Conservation (phyloP, 2,329 filamentous ascomycete genomes). For the Ophiostoma tasmaniense region DNA sequence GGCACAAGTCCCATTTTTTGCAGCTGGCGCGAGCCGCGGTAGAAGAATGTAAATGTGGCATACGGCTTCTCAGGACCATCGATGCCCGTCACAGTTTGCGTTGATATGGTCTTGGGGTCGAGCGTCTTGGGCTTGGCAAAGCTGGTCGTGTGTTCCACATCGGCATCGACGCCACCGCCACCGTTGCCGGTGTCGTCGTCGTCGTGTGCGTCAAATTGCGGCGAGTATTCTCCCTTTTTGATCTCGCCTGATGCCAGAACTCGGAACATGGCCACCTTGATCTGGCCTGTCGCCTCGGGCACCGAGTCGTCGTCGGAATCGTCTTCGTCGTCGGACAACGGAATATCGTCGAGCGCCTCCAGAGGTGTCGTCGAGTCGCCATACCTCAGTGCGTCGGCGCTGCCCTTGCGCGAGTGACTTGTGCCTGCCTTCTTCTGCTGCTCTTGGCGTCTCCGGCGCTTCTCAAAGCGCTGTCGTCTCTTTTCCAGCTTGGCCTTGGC, state of each 20-base stretch:
- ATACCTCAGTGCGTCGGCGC: constrained; percentile 61
- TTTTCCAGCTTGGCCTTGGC: constrained; percentile 84
- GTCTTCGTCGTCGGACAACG: constrained; percentile 60
- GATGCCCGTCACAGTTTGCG: constrained; percentile 97
- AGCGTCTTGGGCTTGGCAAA: constrained; percentile 94
- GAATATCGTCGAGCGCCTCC: constrained; percentile 56
- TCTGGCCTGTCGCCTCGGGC: constrained; percentile 90
- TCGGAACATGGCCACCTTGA: constrained; percentile 94
- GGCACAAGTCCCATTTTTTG: constrained; percentile 90
- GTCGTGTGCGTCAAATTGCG: constrained; percentile 93
- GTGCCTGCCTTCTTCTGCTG: constrained; percentile 27
- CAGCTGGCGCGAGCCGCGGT: constrained; percentile 88
- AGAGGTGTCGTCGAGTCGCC: constrained; percentile 69
- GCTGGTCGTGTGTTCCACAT: constrained; percentile 93
- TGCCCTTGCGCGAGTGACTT: constrained; percentile 23
- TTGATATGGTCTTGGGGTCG: constrained; percentile 95
- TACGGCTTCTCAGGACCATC: constrained; percentile 95
- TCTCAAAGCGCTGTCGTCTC: constrained; percentile 71
- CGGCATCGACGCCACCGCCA: constrained; percentile 58
- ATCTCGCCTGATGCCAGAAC: constrained; percentile 94
- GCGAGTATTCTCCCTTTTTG: constrained; percentile 95
- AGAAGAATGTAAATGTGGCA: constrained; percentile 95
- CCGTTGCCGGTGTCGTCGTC: constrained; percentile 59
- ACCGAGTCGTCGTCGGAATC: constrained; percentile 73
- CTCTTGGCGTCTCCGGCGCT: constrained; percentile 52